Evolutionary conservation across 164 flowering plant species (phyloP).

Genomic region (Chimonanthus salicifolius): DNA sequence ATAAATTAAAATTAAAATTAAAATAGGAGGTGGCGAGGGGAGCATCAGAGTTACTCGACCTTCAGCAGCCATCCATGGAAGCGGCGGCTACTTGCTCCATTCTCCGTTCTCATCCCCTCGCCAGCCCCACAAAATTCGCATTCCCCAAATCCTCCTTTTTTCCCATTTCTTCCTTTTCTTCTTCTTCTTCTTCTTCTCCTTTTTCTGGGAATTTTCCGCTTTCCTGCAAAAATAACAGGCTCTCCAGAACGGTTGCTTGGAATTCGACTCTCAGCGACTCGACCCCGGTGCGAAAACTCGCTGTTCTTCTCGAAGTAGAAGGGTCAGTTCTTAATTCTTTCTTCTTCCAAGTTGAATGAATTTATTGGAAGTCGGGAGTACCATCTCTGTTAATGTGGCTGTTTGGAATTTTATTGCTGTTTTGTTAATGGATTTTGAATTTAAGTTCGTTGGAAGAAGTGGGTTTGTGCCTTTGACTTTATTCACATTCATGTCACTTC

Average conservation of each 20-base stretch:
- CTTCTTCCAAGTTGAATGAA: not conserved
- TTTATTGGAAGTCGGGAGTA: not conserved
- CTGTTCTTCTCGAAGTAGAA: conserved; percentile 74
- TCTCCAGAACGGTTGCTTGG: conserved; percentile 19
- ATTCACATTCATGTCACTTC: too few species aligned
- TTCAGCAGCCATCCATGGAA: too few species aligned
- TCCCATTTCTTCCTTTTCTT: not conserved
- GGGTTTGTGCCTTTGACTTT: too few species aligned
- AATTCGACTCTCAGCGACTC: conserved; percentile 9
- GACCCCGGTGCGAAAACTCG: conserved; percentile 30
- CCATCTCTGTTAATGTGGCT: not conserved
- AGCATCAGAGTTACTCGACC: too few species aligned
- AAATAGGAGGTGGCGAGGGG: too few species aligned
- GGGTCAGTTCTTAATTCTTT: conserved; percentile 32
- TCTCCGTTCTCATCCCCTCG: not conserved
- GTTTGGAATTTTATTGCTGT: not conserved
- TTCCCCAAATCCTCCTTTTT: not conserved
- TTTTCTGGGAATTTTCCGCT: not conserved
- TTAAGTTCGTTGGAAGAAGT: too few species aligned
- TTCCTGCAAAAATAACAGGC: not conserved
- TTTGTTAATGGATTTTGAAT: not conserved
- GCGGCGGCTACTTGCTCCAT: not conserved
- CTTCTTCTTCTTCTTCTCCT: not conserved
- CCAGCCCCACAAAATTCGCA: not conserved
- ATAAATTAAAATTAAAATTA: too few species aligned